Conservation (phyloP, 2,329 filamentous ascomycete species). For the Phaeosphaeriaceae sp. region DNA sequence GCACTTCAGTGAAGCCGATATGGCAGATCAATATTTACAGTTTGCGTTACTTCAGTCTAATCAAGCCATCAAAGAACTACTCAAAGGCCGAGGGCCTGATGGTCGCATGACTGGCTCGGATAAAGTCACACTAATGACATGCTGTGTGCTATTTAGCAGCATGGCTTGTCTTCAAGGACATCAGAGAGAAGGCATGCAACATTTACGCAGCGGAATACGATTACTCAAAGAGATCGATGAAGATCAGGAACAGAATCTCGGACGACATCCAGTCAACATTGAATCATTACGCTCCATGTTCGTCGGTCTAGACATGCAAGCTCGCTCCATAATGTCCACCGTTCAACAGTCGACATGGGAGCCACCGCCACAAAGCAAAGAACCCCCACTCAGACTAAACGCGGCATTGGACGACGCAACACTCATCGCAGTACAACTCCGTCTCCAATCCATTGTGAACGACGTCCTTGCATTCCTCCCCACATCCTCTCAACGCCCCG, state of each 20-base stretch:
- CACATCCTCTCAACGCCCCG: slow-evolving; percentile 13
- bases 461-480: slow-evolving; percentile 36
- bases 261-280: slow-evolving; percentile 32
- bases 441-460: slow-evolving; percentile 32
- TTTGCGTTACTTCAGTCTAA: slow-evolving; percentile 44
- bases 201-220: slow-evolving; percentile 39
- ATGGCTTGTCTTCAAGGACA: slow-evolving; percentile 44
- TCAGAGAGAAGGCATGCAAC: slow-evolving; percentile 33
- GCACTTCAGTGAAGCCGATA: slow-evolving; percentile 27
- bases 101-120: slow-evolving; percentile 15
- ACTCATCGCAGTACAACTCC: slow-evolving; percentile 18
- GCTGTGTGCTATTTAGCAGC: slow-evolving; percentile 39
- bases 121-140: slow-evolving; percentile 40
- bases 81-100: slow-evolving; percentile 14
- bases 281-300: slow-evolving; percentile 38
- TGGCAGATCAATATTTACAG: slow-evolving; percentile 30
- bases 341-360: slow-evolving; percentile 33
- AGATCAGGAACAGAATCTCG: slow-evolving; percentile 8
- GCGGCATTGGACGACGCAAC: slow-evolving; percentile 14
- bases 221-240: slow-evolving; percentile 38
- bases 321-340: slow-evolving; percentile 36
- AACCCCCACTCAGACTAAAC: not conserved
- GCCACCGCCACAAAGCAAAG: slow-evolving; percentile 19
- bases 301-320: slow-evolving; percentile 39
- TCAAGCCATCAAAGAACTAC: slow-evolving; percentile 32